These are phyloP conservation scores for Colletotrichum godetiae DNA, from an alignment of 2,329 filamentous ascomycete genomes.

Conservation along the genomic window DNA sequence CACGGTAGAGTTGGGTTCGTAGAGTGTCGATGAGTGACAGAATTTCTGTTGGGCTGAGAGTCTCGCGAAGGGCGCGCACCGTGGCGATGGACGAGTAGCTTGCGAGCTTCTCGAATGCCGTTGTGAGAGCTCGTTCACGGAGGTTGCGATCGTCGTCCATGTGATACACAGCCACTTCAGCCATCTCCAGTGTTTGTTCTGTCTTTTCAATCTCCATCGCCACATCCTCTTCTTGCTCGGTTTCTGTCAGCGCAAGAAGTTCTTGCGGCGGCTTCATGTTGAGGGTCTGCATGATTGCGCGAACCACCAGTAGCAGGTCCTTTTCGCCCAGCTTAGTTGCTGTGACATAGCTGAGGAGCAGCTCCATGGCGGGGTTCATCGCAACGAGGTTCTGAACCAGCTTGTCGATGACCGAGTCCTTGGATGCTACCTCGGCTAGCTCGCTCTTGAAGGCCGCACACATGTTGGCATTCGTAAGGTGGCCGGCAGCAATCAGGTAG, in stretches of 20 bases:
- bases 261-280: constrained; percentile 51
- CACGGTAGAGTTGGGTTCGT: constrained; percentile 77
- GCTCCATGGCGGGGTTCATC: constrained; percentile 75
- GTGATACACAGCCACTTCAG: constrained; percentile 75
- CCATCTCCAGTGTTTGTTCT: constrained; percentile 74
- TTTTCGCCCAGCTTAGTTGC: constrained; percentile 72
- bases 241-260: constrained; percentile 33
- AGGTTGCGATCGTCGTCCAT: constrained; percentile 72
- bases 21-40: constrained; percentile 79
- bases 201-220: constrained; percentile 69
- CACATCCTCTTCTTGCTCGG: constrained; percentile 47
- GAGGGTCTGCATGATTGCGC: constrained; percentile 75
- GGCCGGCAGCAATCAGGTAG: constrained; percentile 70
- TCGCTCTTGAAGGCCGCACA: constrained; percentile 66
- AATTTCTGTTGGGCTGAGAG: constrained; percentile 74
- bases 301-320: constrained; percentile 75
- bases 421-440: constrained; percentile 56
- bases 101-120: constrained; percentile 77
- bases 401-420: constrained; percentile 56
- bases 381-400: constrained; percentile 71
- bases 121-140: constrained; percentile 72
- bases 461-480: constrained; percentile 69
- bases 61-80: constrained; percentile 71
- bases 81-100: constrained; percentile 71
- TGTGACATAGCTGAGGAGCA: constrained; percentile 74